These are phyloP conservation scores for Diaporthe eres DNA, from an alignment of 2,329 filamentous ascomycete species.

Conservation along the genomic window DNA sequence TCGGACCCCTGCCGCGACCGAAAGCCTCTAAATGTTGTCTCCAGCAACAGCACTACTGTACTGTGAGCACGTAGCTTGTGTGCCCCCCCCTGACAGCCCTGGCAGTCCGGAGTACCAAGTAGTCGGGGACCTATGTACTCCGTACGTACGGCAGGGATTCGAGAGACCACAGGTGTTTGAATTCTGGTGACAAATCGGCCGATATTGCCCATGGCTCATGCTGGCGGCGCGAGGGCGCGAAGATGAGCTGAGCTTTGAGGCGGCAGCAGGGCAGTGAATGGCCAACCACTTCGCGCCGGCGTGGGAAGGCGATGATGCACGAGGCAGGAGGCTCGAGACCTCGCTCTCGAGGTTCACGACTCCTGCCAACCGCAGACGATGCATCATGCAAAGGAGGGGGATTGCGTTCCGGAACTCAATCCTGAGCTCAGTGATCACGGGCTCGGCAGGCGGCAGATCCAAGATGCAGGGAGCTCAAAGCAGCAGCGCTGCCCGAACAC, in stretches of 20 bases:
- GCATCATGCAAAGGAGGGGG: slow-evolving; percentile 31
- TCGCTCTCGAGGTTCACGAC: slow-evolving; percentile 15
- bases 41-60: slow-evolving; percentile 16
- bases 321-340: slow-evolving; percentile 27
- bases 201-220: neutral
- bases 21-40: slow-evolving; percentile 1
- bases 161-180: neutral
- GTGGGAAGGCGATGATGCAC: neutral
- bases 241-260: slow-evolving; percentile 17
- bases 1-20: slow-evolving; percentile 8
- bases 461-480: slow-evolving; percentile 38
- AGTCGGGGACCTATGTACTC: neutral
- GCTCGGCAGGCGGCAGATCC: slow-evolving; percentile 39
- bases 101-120: neutral
- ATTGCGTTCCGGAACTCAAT: slow-evolving; percentile 39
- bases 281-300: slow-evolving; percentile 10
- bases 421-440: slow-evolving; percentile 34
- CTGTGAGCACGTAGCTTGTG: slow-evolving; percentile 14
- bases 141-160: neutral
- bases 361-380: slow-evolving; percentile 37
- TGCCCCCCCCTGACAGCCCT: slow-evolving; percentile 9
- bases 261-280: neutral
- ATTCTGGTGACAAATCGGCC: neutral
- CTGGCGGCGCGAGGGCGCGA: neutral
- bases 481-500: slow-evolving; percentile 33